Evolutionary conservation across 371 early-diverging fungal species (phyloP).

Genomic region (Enterospora canceri): DNA sequence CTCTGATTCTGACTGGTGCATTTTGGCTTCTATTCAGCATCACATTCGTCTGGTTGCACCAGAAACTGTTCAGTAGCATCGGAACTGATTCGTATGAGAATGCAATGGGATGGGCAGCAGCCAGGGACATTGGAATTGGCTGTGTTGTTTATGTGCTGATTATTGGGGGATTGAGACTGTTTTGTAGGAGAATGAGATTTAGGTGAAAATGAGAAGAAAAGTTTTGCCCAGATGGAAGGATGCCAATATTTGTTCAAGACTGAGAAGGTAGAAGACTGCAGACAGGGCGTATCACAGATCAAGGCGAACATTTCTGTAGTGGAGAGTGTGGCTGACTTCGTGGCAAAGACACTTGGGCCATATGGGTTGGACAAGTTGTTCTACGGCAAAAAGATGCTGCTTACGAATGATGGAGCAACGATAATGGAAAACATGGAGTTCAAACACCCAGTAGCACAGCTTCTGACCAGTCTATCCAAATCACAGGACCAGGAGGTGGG

Average conservation of each 20-base stretch:
- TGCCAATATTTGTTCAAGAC: constrained; percentile 35
- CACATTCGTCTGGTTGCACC: background rate
- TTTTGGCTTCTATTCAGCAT: background rate
- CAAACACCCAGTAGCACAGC: constrained; percentile 92
- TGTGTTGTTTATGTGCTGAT: background rate
- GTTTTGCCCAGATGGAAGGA: background rate
- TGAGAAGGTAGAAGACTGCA: constrained; percentile 88
- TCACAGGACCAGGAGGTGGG: constrained; percentile 98
- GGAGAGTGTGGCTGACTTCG: constrained; percentile 76
- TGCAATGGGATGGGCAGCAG: background rate
- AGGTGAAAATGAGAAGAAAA: background rate
- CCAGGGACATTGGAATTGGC: background rate
- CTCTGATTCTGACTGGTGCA: background rate
- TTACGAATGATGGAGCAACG: constrained; percentile 99
- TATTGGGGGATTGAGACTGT: background rate
- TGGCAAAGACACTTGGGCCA: constrained; percentile 92
- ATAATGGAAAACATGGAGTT: constrained; percentile 91
- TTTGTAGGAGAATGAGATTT: background rate
- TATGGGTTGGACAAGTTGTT: constrained; percentile 98
- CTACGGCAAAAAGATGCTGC: constrained; percentile 80
- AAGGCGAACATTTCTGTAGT: constrained; percentile 92
- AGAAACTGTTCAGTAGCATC: background rate
- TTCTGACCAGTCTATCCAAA: constrained; percentile 85
- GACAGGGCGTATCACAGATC: constrained; percentile 91
- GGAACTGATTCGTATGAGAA: background rate